Percentiles rank a stretch among this genome's conserved stretches.
phyloP scores from a whole-genome alignment of 768 basidiomycete genomes.

The Calocybe gangraenosa region DNA sequence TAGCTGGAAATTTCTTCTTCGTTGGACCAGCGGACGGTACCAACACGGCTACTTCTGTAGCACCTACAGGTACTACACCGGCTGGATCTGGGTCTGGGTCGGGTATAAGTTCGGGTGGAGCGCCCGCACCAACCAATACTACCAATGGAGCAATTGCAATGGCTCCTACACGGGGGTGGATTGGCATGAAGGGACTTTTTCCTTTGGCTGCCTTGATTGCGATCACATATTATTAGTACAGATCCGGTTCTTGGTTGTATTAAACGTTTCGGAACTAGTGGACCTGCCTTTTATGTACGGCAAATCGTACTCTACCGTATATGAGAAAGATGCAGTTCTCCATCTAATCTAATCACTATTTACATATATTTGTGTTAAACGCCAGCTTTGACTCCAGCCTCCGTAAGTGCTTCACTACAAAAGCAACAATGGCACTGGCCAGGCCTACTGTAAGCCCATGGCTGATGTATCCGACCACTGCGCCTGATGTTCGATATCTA shows the following conservation, averaged over 20 bases:
- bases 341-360: slow-evolving; percentile 15
- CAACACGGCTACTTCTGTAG: slow-evolving; percentile 1
- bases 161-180: no score
- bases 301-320: no score
- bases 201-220: background rate
- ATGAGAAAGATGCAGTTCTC: no score
- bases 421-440: slow-evolving; percentile 55
- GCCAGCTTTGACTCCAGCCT: background rate
- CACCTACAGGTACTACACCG: background rate
- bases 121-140: background rate
- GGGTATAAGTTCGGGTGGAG: background rate
- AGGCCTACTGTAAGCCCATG: slow-evolving; percentile 72
- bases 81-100: background rate
- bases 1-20: slow-evolving; percentile 42
- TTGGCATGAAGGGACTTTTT: background rate
- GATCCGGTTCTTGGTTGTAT: background rate
- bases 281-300: no score
- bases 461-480: slow-evolving; percentile 2
- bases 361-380: background rate
- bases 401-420: no score
- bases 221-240: background rate
- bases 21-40: slow-evolving; percentile 27
- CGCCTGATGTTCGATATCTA: slow-evolving; percentile 22
- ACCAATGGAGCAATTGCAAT: background rate
- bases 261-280: background rate